Percentiles rank a stretch among this genome's conserved stretches.
These are phyloP conservation scores for Entelexis sorbosivorans DNA, from an alignment of 1,139 yeast genomes.

Conservation along the genomic window DNA sequence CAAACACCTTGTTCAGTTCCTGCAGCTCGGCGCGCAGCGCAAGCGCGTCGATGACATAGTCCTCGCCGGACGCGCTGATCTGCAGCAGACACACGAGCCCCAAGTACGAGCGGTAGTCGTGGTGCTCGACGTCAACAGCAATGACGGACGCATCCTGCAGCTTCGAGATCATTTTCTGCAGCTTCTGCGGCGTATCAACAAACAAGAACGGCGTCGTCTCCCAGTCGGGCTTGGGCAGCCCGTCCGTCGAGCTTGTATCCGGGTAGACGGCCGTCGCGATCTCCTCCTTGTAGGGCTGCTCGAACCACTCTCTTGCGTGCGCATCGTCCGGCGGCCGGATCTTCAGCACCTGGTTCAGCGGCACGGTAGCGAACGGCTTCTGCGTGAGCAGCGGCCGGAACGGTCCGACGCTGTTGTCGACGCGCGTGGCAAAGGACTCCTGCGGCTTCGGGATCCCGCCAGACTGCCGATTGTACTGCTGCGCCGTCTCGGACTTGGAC, in stretches of 20 bases:
- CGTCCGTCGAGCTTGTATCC: conserved; percentile 32
- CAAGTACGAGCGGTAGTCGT: conserved; percentile 77
- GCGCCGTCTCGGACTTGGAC: conserved; percentile 3
- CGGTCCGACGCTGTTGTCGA: conserved; percentile 67
- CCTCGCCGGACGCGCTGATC: conserved; percentile 69
- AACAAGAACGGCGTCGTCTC: conserved; percentile 50
- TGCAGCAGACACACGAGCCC: conserved; percentile 94
- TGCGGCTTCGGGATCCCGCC: conserved; percentile 54
- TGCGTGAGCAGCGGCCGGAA: conserved; percentile 58
- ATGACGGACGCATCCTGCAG: conserved; percentile 48
- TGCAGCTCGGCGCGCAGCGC: conserved; percentile 62
- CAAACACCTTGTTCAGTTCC: conserved; percentile 58
- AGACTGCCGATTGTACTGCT: conserved; percentile 12
- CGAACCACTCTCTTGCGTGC: conserved; percentile 43
- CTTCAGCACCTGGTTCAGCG: conserved; percentile 41
- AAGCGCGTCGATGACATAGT: conserved; percentile 72
- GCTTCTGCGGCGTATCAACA: conserved; percentile 51
- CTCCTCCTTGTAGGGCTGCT: conserved; percentile 76
- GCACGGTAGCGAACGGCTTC: conserved; percentile 52
- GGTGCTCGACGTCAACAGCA: conserved; percentile 97
- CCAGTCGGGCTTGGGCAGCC: conserved; percentile 39
- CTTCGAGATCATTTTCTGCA: conserved; percentile 45
- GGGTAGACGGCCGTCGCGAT: conserved; percentile 67
- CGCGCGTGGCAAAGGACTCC: conserved; percentile 40
- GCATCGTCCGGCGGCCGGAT: conserved; percentile 36